Conservation (phyloP, 1,284 basidiomycete species). For the Neotropicomus parvogracilis region DNA sequence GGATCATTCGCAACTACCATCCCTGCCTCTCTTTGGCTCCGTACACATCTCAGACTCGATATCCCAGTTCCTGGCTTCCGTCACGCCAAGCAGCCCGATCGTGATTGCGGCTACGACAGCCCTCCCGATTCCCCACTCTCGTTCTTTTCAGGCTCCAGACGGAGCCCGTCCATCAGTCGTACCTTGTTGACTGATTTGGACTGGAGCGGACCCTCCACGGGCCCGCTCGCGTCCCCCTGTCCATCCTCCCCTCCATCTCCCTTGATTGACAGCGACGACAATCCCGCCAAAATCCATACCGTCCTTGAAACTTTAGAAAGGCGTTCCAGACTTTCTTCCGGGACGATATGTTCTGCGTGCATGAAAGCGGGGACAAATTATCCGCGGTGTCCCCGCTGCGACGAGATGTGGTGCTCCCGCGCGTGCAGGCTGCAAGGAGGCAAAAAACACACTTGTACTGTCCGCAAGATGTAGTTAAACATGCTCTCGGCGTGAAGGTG, state of each 20-base stretch:
- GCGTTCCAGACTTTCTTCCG: constrained; percentile 49
- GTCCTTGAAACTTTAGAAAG: constrained; percentile 53
- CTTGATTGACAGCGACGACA: constrained; percentile 26
- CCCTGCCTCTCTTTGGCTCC: constrained; percentile 30
- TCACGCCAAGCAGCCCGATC: constrained; percentile 6
- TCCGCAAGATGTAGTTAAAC: constrained; percentile 12
- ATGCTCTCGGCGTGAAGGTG: not conserved
- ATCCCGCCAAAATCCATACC: constrained; percentile 38
- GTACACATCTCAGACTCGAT: constrained; percentile 17
- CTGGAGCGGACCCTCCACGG: constrained; percentile 1
- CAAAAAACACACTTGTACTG: constrained; percentile 46
- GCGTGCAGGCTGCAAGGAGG: constrained; percentile 54
- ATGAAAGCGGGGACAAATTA: constrained; percentile 55
- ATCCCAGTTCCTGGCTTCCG: constrained; percentile 15
- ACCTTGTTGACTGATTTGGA: constrained; percentile 30
- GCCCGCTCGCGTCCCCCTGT: constrained; percentile 19
- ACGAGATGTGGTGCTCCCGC: constrained; percentile 66
- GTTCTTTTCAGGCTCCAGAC: constrained; percentile 15
- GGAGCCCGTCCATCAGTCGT: constrained; percentile 38
- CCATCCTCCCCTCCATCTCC: constrained; percentile 18
- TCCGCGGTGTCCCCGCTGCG: constrained; percentile 62
- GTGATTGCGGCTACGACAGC: constrained; percentile 25
- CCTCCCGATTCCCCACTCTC: constrained; percentile 34
- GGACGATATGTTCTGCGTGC: constrained; percentile 52
- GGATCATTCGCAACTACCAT: constrained; percentile 48